phyloP scores from a whole-genome alignment of 2,329 filamentous ascomycete species.

The Cadophora sp. region DNA sequence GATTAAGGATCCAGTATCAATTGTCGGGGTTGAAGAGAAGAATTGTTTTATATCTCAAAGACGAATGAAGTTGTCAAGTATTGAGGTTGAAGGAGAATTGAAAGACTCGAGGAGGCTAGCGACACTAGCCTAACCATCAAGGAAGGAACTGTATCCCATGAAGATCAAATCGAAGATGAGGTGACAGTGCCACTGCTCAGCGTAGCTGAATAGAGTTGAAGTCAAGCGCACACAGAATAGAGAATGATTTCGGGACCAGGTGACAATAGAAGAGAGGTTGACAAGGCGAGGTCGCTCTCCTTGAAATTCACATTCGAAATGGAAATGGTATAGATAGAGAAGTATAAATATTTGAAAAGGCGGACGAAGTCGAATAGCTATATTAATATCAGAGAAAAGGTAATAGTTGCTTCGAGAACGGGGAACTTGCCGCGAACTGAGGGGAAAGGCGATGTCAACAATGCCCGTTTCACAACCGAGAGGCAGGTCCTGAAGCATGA shows the following conservation, averaged over 20 bases:
- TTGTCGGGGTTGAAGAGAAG: too few relatives aligned
- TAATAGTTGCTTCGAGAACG: not conserved
- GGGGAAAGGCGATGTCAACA: not conserved
- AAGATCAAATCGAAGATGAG: not conserved
- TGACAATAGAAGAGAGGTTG: too few relatives aligned
- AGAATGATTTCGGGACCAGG: not conserved
- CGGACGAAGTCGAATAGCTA: not conserved
- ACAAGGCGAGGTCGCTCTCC: too few relatives aligned
- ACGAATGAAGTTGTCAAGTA: too few relatives aligned
- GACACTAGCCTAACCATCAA: not conserved
- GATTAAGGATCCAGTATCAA: too few relatives aligned
- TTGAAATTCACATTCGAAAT: too few relatives aligned
- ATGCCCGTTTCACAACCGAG: not conserved
- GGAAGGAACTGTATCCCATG: not conserved
- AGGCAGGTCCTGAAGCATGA: not conserved
- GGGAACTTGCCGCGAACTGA: not conserved
- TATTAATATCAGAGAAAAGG: not conserved
- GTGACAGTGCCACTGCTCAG: too few relatives aligned
- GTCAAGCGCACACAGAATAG: not conserved
- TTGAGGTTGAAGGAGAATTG: too few relatives aligned
- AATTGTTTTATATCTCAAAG: too few relatives aligned
- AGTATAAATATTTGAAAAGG: not conserved
- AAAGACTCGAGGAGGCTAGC: too few relatives aligned
- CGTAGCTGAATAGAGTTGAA: too few relatives aligned
- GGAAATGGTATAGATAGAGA: not conserved